phyloP scores from a whole-genome alignment of 352 stramenopile species.

The Phytopythium litorale region DNA sequence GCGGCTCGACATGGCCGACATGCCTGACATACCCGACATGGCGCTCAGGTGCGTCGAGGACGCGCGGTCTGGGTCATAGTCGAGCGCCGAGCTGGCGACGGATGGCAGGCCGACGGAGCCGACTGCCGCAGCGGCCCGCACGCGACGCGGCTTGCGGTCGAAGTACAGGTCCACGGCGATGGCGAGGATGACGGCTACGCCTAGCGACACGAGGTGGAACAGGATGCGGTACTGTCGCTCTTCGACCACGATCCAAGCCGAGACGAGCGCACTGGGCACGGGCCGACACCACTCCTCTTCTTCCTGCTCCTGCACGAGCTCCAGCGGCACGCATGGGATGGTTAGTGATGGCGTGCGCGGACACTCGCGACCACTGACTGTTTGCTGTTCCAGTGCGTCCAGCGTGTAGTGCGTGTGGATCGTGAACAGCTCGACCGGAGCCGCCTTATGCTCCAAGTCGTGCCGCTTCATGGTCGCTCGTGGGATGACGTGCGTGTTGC shows the following conservation, averaged over 20 bases:
- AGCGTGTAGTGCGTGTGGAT: constrained; percentile 16
- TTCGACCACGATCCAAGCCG: constrained; percentile 22
- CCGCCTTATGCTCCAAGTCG: neutral
- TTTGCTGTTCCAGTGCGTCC: constrained; percentile 1
- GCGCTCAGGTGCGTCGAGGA: constrained; percentile 2
- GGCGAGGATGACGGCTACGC: constrained; percentile 18
- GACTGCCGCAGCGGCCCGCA: constrained; percentile 9
- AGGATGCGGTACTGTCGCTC: constrained; percentile 22
- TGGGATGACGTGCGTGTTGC: neutral
- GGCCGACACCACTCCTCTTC: constrained; percentile 26
- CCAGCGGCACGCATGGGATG: constrained; percentile 20
- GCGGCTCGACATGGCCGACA: neutral
- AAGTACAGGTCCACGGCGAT: constrained; percentile 27
- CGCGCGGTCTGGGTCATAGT: constrained; percentile 9
- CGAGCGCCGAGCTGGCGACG: constrained; percentile 23
- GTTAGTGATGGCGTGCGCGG: constrained; percentile 12
- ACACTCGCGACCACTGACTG: constrained; percentile 5
- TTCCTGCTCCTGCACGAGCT: constrained; percentile 7
- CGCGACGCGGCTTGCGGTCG: constrained; percentile 17
- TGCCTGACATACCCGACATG: constrained; percentile 1
- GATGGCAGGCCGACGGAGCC: constrained; percentile 10
- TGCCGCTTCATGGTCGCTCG: neutral
- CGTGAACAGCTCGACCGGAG: constrained; percentile 7
- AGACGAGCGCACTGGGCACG: constrained; percentile 14
- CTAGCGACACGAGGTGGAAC: constrained; percentile 23